Percentiles rank a stretch among this genome's conserved stretches.
Evolutionary conservation across 2,329 filamentous ascomycete species (phyloP).

Genomic region (Emydomyces testavorans): DNA sequence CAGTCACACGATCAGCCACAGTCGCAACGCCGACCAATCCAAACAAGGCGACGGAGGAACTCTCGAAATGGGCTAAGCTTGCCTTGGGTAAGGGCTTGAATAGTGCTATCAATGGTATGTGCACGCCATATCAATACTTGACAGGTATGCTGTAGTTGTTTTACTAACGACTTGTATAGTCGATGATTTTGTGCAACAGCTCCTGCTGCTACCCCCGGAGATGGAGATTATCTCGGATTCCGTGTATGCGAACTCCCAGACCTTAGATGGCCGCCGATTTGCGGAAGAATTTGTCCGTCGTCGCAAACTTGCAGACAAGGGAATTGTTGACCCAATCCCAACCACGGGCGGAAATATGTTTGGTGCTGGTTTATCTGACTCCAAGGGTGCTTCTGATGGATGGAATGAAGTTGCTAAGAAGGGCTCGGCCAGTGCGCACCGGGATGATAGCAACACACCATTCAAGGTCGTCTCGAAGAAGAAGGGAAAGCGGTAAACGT

Average conservation of each 20-base stretch:
- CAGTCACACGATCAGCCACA: conserved; percentile 25
- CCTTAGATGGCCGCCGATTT: conserved; percentile 86
- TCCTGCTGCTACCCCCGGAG: conserved; percentile 66
- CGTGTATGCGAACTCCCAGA: conserved; percentile 74
- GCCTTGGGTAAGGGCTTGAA: conserved; percentile 66
- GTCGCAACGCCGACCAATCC: conserved; percentile 32
- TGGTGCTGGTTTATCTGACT: conserved; percentile 32
- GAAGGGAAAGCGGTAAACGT: conserved; percentile 62
- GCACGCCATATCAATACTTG: not conserved
- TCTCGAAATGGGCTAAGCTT: conserved; percentile 80
- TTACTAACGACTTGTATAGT: conserved; percentile 43
- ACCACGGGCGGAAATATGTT: conserved; percentile 41
- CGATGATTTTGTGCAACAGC: conserved; percentile 65
- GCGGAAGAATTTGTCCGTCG: conserved; percentile 89
- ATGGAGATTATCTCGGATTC: conserved; percentile 75
- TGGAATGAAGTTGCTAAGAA: conserved; percentile 99
- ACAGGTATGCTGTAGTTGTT: conserved; percentile 18
- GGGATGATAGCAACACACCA: conserved; percentile 42
- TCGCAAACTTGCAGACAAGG: conserved; percentile 86
- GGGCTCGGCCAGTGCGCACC: conserved; percentile 44
- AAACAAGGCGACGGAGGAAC: conserved; percentile 70
- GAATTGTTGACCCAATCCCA: conserved; percentile 57
- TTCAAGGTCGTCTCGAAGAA: conserved; percentile 95
- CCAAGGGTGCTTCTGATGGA: conserved; percentile 49
- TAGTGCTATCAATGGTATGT: conserved; percentile 54